Evolutionary conservation across 768 basidiomycete genomes (phyloP), one percentile per base, ranked within the genome.

Genomic region (Dentipellis fragilis): DNA sequence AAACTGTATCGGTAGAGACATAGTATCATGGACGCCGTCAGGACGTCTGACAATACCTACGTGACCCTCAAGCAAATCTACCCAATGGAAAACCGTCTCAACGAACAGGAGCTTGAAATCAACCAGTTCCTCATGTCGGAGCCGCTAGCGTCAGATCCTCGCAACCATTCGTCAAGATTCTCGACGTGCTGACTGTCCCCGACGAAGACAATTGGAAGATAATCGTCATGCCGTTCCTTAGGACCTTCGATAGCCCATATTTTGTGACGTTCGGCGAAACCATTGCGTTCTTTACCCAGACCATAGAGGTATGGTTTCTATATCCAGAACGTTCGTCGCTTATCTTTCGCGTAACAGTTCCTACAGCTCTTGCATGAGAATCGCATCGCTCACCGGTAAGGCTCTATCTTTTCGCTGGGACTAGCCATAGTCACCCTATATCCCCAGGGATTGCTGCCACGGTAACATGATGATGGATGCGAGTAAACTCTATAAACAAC

Each of bases 261-360:
- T 68, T 66, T 40, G 56, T 59, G 17, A 64, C 64, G 3, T 52
- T 59, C 14, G 67, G 60, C 6, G 67, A 68, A 38, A 58, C 59
- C 8, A 51, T 68, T 3, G 62, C 61, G 10, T 68, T 62, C 45
- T 53, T 66, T 5, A 36, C 56, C 1, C 65, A 67, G 42, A 36
- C 62, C 1, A 51, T 67, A 35, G 60, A 68, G 57, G 66, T 63
- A 49, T 4, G 55, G 8, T 8, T 7, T n/a, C 34, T 16, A 11
- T n/a, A 8, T 10, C n/a, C n/a, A 14, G 3, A 4, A 6, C 10
- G 34, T 42, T 34, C 46, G 14, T 6, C 29, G 36, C 22, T 34
- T 54, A 14, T 55, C n/a, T 12, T 0, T 11, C 4, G 29, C 47
- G 16, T 16, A 47, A 11, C 38, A 64, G 63, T 64, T 64, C 14